Percentiles rank a stretch among this genome's conserved stretches.
Evolutionary conservation across 352 stramenopile species (phyloP).

Genomic region (Phytophthora melonis): DNA sequence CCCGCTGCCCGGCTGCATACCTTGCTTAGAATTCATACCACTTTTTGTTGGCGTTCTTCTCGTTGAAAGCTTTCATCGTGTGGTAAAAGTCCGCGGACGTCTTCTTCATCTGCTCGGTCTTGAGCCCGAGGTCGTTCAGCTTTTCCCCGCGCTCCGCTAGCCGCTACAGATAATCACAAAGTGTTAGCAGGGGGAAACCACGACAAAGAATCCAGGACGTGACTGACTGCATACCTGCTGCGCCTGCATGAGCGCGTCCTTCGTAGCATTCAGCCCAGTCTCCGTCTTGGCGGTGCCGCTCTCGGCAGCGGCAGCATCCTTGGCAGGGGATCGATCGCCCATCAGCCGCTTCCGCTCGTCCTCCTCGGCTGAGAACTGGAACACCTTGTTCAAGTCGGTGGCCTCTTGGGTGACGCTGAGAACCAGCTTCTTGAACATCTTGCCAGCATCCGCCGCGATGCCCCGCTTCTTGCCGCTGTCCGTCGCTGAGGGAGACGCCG

Average conservation of each 20-base stretch:
- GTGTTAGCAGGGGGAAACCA: not conserved
- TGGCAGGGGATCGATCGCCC: slow-evolving; percentile 47
- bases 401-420: slow-evolving; percentile 65
- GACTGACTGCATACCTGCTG: slow-evolving; percentile 53
- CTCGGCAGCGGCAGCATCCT: slow-evolving; percentile 24
- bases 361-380: slow-evolving; percentile 73
- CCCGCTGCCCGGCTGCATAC: not conserved
- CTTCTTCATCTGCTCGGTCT: slow-evolving; percentile 88
- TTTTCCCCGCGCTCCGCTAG: slow-evolving; percentile 83
- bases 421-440: slow-evolving; percentile 84
- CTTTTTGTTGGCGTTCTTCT: slow-evolving; percentile 87
- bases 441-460: slow-evolving; percentile 57
- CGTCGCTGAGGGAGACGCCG: slow-evolving; percentile 29
- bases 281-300: slow-evolving; percentile 36
- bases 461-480: slow-evolving; percentile 57
- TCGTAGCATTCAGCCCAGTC: slow-evolving; percentile 56
- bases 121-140: slow-evolving; percentile 73
- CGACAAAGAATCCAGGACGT: too few species aligned
- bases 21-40: slow-evolving; percentile 83
- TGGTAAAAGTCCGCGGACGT: slow-evolving; percentile 86
- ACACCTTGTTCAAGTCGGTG: slow-evolving; percentile 79
- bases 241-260: slow-evolving; percentile 71
- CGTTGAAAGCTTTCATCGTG: slow-evolving; percentile 88
- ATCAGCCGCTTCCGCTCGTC: slow-evolving; percentile 67
- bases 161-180: slow-evolving; percentile 45